phyloP scores from a whole-genome alignment of 202 grass and related monocot genomes.

The Schoenoplectus tabernaemontani region DNA sequence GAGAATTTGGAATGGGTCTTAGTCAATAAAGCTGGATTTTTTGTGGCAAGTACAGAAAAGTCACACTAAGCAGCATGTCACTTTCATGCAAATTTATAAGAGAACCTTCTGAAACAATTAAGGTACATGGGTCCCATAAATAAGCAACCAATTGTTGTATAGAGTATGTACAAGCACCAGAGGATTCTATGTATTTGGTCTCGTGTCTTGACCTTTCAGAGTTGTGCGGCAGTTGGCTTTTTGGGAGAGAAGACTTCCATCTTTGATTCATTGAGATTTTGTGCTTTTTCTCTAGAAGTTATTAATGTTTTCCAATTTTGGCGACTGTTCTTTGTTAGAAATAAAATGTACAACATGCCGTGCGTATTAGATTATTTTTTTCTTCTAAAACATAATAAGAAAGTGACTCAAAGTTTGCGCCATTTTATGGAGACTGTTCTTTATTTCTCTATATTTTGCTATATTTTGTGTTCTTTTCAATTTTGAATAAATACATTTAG shows the following conservation, averaged over 20 bases:
- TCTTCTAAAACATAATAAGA: background rate
- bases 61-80: background rate
- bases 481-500: too few relatives aligned
- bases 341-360: background rate
- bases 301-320: background rate
- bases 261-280: background rate
- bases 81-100: background rate
- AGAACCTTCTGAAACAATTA: background rate
- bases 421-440: too few relatives aligned
- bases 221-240: background rate
- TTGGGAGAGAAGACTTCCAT: background rate
- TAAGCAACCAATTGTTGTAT: background rate
- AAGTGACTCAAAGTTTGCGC: too few relatives aligned
- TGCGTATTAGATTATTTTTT: background rate
- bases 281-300: background rate
- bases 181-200: background rate
- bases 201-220: background rate
- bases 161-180: background rate
- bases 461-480: too few relatives aligned
- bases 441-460: too few relatives aligned
- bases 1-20: conserved; percentile 4
- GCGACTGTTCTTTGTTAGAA: background rate
- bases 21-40: background rate
- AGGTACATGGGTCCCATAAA: background rate
- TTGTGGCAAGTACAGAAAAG: background rate